Conservation (phyloP, 2,329 filamentous ascomycete species). For the Amphichorda felina region DNA sequence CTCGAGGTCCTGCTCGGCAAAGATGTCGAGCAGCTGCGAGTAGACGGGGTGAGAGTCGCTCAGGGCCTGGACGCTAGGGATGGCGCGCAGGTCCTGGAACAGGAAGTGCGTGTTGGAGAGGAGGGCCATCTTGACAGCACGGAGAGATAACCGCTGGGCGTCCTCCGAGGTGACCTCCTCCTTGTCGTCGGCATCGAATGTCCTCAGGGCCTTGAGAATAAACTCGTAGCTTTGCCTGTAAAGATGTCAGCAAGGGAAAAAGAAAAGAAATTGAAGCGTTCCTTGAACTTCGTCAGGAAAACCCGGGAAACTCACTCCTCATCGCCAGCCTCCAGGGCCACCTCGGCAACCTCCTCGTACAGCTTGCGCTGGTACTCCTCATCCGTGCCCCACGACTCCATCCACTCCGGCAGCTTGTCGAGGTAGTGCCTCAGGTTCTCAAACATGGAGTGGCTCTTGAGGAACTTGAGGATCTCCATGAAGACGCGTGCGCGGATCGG, state of each 20-base stretch:
- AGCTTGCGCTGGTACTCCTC: slow-evolving; percentile 76
- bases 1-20: slow-evolving; percentile 86
- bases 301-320: slow-evolving; percentile 45
- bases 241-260: slow-evolving; percentile 6
- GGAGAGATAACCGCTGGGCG: slow-evolving; percentile 47
- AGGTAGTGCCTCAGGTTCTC: slow-evolving; percentile 77
- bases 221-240: slow-evolving; percentile 53
- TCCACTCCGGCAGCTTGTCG: slow-evolving; percentile 71
- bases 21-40: slow-evolving; percentile 89
- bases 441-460: slow-evolving; percentile 64
- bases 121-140: slow-evolving; percentile 42
- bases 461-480: slow-evolving; percentile 73
- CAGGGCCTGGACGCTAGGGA: slow-evolving; percentile 76
- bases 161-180: slow-evolving; percentile 46
- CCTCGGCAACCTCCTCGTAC: slow-evolving; percentile 71
- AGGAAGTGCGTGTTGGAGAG: slow-evolving; percentile 46
- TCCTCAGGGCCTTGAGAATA: slow-evolving; percentile 48
- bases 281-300: no score
- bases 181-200: slow-evolving; percentile 43
- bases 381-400: slow-evolving; percentile 70
- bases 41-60: slow-evolving; percentile 73
- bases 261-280: no score
- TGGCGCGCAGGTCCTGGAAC: slow-evolving; percentile 71
- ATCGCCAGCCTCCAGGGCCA: slow-evolving; percentile 68
- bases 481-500: slow-evolving; percentile 84